Conservation (phyloP, 768 basidiomycete genomes). For the Lactarius pseudohatsudake region DNA sequence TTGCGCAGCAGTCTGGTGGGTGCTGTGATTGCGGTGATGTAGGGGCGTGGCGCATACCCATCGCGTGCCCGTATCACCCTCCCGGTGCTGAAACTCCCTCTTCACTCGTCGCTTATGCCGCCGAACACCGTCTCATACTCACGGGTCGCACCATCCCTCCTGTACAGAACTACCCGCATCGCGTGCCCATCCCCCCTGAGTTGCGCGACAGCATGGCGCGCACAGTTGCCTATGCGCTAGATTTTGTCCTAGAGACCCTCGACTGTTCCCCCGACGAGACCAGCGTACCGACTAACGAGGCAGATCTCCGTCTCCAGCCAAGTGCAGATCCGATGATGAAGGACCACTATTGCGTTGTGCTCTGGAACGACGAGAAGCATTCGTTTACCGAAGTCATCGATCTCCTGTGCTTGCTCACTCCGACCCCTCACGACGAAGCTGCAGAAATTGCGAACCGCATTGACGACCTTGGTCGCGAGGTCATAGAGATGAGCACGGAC, state of each 20-base stretch:
- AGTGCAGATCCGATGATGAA: slow-evolving; percentile 77
- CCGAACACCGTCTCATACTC: slow-evolving; percentile 26
- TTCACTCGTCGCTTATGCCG: slow-evolving; percentile 34
- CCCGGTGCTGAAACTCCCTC: slow-evolving; percentile 39
- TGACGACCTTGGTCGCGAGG: slow-evolving; percentile 79
- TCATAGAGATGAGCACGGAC: slow-evolving; percentile 71
- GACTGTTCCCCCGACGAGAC: slow-evolving; percentile 82
- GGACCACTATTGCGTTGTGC: slow-evolving; percentile 75
- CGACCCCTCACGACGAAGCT: slow-evolving; percentile 57
- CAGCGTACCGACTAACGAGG: slow-evolving; percentile 60
- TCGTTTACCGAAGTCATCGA: slow-evolving; percentile 85
- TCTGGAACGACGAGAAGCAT: slow-evolving; percentile 99
- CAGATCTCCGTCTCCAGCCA: slow-evolving; percentile 69
- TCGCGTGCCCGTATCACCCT: slow-evolving; percentile 77
- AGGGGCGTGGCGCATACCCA: slow-evolving; percentile 76
- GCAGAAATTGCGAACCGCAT: slow-evolving; percentile 54
- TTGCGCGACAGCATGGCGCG: slow-evolving; percentile 71
- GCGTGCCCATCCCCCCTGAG: slow-evolving; percentile 57
- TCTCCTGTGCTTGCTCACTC: slow-evolving; percentile 58
- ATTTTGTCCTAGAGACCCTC: slow-evolving; percentile 80
- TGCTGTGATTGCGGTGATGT: slow-evolving; percentile 95
- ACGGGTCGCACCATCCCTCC: slow-evolving; percentile 53
- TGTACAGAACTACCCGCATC: slow-evolving; percentile 58
- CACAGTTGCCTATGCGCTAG: slow-evolving; percentile 74
- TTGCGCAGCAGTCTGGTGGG: slow-evolving; percentile 87